Percentiles rank a stretch among this genome's conserved stretches.
Evolutionary conservation across 2,329 filamentous ascomycete genomes (phyloP).

Genomic region (Neonectria hederae): DNA sequence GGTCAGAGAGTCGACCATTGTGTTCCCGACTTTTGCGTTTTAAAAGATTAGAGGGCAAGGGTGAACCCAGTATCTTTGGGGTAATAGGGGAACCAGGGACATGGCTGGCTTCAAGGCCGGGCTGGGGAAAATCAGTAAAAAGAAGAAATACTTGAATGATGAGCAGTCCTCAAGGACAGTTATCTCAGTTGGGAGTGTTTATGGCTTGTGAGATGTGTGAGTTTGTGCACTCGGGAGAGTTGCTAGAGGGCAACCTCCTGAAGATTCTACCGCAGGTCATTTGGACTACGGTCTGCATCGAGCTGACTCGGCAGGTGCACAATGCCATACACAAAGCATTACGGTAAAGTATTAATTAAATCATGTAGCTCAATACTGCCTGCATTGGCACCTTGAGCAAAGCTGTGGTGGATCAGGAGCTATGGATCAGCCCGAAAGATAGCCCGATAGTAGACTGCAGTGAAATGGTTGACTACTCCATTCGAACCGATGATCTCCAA

Average conservation of each 20-base stretch:
- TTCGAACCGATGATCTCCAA: background rate
- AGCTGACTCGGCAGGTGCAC: background rate
- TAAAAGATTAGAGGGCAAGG: background rate
- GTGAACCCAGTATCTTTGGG: background rate
- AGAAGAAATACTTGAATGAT: background rate
- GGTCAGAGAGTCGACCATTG: background rate
- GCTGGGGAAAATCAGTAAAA: background rate
- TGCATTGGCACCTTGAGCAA: background rate
- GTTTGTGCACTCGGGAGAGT: background rate
- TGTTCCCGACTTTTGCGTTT: constrained; percentile 9
- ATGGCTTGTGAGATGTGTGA: background rate
- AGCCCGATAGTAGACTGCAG: background rate
- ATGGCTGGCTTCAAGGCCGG: background rate
- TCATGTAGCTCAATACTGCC: background rate
- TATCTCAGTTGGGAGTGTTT: background rate
- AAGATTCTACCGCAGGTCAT: background rate
- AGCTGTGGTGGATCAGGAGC: background rate
- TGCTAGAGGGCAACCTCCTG: background rate
- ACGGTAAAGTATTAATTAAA: background rate
- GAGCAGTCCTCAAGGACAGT: background rate
- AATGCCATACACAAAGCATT: background rate
- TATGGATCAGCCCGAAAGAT: background rate
- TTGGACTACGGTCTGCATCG: background rate
- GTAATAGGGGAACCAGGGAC: background rate
- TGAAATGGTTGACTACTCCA: background rate